phyloP scores from a whole-genome alignment of 2,329 filamentous ascomycete genomes.

The Elsinoe perseae region DNA sequence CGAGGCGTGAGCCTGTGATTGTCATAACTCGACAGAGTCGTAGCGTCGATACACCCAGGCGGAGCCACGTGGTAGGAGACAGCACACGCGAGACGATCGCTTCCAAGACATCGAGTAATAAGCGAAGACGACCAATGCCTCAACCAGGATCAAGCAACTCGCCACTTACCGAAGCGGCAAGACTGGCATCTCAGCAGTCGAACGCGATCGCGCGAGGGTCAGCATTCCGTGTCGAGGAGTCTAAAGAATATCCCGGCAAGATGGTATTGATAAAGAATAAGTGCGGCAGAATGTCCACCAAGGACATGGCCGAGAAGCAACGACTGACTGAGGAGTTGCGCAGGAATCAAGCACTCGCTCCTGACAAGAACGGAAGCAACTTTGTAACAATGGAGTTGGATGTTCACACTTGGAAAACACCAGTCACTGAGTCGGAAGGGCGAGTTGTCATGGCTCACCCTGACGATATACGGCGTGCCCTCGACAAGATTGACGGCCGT shows the following conservation, averaged over 20 bases:
- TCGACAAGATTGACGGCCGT: not conserved
- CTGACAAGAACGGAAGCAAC: not conserved
- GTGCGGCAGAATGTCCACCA: not conserved
- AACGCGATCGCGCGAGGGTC: not conserved
- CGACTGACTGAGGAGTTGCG: not conserved
- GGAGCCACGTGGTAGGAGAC: not conserved
- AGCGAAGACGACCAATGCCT: not conserved
- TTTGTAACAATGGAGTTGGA: not conserved
- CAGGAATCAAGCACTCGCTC: not conserved
- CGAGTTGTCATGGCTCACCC: not conserved
- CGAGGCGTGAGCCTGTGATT: not conserved
- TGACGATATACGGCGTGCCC: not conserved
- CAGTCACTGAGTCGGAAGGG: too few relatives aligned
- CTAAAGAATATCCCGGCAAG: not conserved
- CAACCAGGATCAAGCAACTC: not conserved
- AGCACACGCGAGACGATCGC: not conserved
- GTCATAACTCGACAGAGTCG: not conserved
- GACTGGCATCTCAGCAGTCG: not conserved
- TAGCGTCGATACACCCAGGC: not conserved
- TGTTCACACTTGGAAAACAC: not conserved
- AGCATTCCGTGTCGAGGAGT: not conserved
- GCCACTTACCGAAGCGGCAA: not conserved
- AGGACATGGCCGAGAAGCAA: not conserved
- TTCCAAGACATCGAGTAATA: not conserved
- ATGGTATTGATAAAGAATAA: not conserved